Evolutionary conservation across 345 rosid species (phyloP), one percentile per base, ranked within the genome.

Genomic region (Pelargonium nanum): DNA sequence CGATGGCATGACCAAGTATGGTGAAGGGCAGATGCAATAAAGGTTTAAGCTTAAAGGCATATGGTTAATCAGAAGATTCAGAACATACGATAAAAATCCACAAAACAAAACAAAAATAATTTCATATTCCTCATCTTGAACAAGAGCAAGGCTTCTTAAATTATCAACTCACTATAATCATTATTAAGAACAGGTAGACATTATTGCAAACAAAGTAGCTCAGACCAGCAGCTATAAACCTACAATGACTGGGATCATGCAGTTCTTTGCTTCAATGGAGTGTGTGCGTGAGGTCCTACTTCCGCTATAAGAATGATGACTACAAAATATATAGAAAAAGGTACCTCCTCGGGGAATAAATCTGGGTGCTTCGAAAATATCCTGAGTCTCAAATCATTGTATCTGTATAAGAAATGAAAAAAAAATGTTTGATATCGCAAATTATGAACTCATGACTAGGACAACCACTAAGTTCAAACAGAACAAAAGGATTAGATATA

Each of bases 311-410:
- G 34, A 22, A 28, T 17, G 24, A 19, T 22, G 24, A 56, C 56
- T 61, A 25, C 2, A 21, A 57, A 65, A 32, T 17, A 58, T 20
- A 19, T 24, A 22, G 10, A 8, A 26, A 26, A 22, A 57, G n/a
- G 59, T 77, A 92, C 98, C 95, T 87, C 84, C 75, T 92, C 88
- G 58, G 97, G 96, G 73, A 92, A 92, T 65, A 85, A 70, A 19
- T 78, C 70, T 60, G 97, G 97, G 78, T 89, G 75, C 78, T 87
- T 87, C 62, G 98, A 89, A 70, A 92, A 92, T 72, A 92, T 87
- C 69, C 95, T 76, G 64, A 70, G 78, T 68, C 78, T 81, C 68
- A 92, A 70, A 77, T 92, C 97, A 24, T 89, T 72, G 44, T 85
- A 89, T 62, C 98, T 92, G 86, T 74, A 68, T 26, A 51, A 28